These are phyloP conservation scores for Craspedostauros australis DNA, from an alignment of 108 stramenopile species.

Conservation along the genomic window DNA sequence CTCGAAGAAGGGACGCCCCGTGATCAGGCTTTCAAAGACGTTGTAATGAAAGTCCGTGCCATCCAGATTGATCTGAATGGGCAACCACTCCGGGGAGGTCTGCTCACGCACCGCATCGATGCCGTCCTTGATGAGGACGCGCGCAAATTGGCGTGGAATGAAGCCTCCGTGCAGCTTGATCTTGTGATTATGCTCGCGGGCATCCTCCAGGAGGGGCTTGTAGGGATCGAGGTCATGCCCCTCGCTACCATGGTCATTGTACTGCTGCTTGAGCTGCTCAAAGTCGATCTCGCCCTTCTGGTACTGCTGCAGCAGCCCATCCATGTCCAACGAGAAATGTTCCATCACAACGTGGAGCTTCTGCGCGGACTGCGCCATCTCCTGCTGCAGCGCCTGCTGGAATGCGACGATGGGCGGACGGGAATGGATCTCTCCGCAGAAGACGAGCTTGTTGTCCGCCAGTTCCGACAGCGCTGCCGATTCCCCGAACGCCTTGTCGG, in stretches of 20 bases:
- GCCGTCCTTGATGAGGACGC: conserved; percentile 35
- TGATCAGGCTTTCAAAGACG: conserved; percentile 43
- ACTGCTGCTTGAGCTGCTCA: conserved; percentile 37
- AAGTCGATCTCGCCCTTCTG: conserved; percentile 26
- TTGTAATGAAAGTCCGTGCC: conserved; percentile 45
- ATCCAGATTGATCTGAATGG: conserved; percentile 13
- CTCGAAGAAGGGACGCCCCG: conserved; percentile 24
- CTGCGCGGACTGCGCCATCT: conserved; percentile 16
- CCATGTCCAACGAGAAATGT: conserved; percentile 72
- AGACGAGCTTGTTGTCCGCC: conserved; percentile 24
- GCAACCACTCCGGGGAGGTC: conserved; percentile 24
- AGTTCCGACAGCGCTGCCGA: no score
- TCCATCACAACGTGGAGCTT: conserved; percentile 65
- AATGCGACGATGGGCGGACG: conserved; percentile 36
- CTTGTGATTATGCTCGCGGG: conserved; percentile 2
- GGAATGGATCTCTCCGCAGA: conserved; percentile 46
- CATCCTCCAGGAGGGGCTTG: conserved; percentile 39
- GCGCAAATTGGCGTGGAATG: conserved; percentile 28
- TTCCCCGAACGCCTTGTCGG: no score
- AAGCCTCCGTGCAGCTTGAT: conserved; percentile 37
- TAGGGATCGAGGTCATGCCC: conserved; percentile 61
- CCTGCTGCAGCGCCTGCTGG: conserved; percentile 21
- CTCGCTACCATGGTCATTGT: conserved; percentile 62
- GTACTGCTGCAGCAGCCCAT: conserved; percentile 49
- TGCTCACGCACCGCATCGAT: conserved; percentile 18